Base-by-base conservation (phyloP, 352 stramenopile species). In the Globisporangium parvum region DNA sequence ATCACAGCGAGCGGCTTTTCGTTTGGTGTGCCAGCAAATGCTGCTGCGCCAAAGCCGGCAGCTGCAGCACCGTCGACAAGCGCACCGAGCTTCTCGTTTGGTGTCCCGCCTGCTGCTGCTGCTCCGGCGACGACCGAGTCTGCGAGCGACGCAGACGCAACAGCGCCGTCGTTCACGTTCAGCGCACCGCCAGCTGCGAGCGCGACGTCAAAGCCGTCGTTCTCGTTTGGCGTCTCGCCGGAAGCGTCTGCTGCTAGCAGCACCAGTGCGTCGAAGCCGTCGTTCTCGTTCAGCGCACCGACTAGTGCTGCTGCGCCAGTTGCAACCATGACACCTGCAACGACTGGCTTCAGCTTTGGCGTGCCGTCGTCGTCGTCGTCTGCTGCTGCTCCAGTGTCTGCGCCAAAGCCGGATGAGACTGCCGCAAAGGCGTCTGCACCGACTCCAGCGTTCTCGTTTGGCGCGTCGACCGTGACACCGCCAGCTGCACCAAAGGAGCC, bases 101-200 rank as follows among this genome's bases (percentile, higher is more conserved):
- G 66, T 21, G 52, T 58, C 20, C 8, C 58, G 20, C 44, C 39
- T 20, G 39, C 39, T 44, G 14, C 39, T 44, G 39, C 37, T 18
- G 8, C 18, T 5, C 8, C 62, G 33, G 33, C 24, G 5, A 24
- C 41, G 46, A 31, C 37, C 12, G 50, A 31, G 24, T 17, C 37
- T 28, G 11, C 31, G 9, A 65, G 65, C 15, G 64, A 65, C 28
- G 51, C 47, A 21, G 66, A 69, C 28, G 53, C 57, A 14, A 58
- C 62, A 9, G 75, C 72, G 33, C 50, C 70, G 8, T 58, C 65
- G 23, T 86, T 89, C 31, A 72, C 62, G 24, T 89, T 91, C 37
- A 73, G 75, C n/a, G 69, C 67, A 51, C 61, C 24, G 60, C 73
- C 47, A 69, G 53, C 46, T 66, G 67, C 44, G 54, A 40, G n/a